phyloP scores from a whole-genome alignment of 129 eudicot genomes.

The Artemisia tridentata region DNA sequence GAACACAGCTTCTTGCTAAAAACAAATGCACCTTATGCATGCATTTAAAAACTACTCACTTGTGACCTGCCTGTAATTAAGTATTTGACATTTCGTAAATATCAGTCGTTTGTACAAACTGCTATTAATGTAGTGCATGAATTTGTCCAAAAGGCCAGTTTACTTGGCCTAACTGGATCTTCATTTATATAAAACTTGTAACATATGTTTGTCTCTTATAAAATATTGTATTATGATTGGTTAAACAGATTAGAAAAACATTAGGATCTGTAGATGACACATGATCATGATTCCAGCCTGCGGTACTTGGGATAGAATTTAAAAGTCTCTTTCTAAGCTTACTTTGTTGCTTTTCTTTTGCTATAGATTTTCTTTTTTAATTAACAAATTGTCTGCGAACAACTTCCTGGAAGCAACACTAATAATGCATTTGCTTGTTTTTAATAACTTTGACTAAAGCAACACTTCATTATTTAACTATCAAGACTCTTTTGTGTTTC shows the following conservation, averaged over 20 bases:
- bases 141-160: conserved; percentile 33
- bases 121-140: conserved; percentile 19
- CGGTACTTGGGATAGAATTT: conserved; percentile 29
- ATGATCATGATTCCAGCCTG: conserved; percentile 38
- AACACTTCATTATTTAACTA: conserved; percentile 5
- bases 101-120: conserved; percentile 6
- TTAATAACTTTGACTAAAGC: conserved; percentile 24
- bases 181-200: conserved; percentile 16
- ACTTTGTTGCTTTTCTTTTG: conserved; percentile 17
- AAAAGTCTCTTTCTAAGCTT: conserved; percentile 37
- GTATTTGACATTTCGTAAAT: conserved; percentile 7
- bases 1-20: background rate
- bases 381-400: conserved; percentile 20
- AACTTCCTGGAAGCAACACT: conserved; percentile 37
- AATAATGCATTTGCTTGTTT: conserved; percentile 15
- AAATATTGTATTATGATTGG: conserved; percentile 30
- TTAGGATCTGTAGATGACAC: conserved; percentile 28
- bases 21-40: too few species aligned
- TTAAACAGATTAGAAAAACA: conserved; percentile 24
- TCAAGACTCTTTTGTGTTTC: conserved; percentile 6
- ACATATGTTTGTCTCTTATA: conserved; percentile 22
- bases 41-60: conserved; percentile 3
- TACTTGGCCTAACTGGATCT: conserved; percentile 27
- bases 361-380: conserved; percentile 17
- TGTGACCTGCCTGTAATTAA: background rate